Base-by-base conservation (phyloP, 179 eudicot species). In the Corrigiola litoralis region DNA sequence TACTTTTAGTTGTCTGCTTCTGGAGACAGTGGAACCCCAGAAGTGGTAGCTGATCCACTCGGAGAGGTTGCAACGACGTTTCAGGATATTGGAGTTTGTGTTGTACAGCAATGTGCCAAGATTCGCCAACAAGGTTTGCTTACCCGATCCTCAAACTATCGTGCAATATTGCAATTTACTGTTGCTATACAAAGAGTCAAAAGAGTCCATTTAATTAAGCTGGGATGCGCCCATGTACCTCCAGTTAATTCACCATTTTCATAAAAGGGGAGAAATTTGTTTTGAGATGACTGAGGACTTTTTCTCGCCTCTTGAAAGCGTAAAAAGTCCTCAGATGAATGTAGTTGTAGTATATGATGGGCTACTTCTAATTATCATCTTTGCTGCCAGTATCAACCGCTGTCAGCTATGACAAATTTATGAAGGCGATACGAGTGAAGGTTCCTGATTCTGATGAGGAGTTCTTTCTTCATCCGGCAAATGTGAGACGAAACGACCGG, bases 41-140 rank as follows among this genome's bases (percentile, higher is more conserved):
- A 94, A 77, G 96, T 90, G 55, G 99, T 85, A 60, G 85, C 89
- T 72, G 96, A 94, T 78, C 99, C 99, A 34, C 80, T 70, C 73
- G 96, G 99, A 54, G 96, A 94, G 63, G 92, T 94, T 69, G 89
- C 97, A 32, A 68, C 64, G 58, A 87, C 81, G 50, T 94, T 94
- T 78, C 99, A 94, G 70, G 90, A 94, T 20, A 83, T 90, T 23
- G 99, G 97, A 51, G 92, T 94, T 68, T 94, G 97, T 79, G 95
- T 94, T 63, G 99, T 94, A 47, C 99, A 86, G 67, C 96, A 94
- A 72, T 94, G 99, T 72, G 99, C 97, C 68, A 94, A 88, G 82
- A 94, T 94, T 64, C 94, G 99, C 67, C 99, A 88, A 73, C 99
- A 90, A 88, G 97, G 99, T 94, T 44, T 36, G 23, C 51, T 57